These are phyloP conservation scores for Viola odorata DNA, from an alignment of 345 rosid species.

Conservation along the genomic window DNA sequence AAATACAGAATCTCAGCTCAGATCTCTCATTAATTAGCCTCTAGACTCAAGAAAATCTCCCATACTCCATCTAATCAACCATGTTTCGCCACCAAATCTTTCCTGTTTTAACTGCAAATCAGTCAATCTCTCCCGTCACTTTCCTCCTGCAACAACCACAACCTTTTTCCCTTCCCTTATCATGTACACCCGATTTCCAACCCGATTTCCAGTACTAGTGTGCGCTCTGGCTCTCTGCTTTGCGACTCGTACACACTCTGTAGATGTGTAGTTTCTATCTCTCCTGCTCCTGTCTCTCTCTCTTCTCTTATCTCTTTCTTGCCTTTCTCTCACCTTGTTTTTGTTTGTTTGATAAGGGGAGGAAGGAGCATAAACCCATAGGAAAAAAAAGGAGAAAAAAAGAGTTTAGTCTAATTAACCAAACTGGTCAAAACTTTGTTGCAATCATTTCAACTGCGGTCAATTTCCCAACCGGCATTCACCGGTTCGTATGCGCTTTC, in stretches of 20 bases:
- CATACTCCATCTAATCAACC: slow-evolving; percentile 8
- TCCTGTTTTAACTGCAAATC: background rate
- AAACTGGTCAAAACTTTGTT: slow-evolving; percentile 49
- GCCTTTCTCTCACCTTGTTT: slow-evolving; percentile 23
- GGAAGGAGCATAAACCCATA: background rate
- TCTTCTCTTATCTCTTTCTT: slow-evolving; percentile 19
- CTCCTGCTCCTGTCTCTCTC: slow-evolving; percentile 3
- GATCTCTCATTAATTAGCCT: slow-evolving; percentile 20
- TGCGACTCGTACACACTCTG: background rate
- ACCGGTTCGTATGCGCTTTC: slow-evolving; percentile 33
- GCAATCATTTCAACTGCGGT: slow-evolving; percentile 77
- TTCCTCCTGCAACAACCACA: slow-evolving; percentile 4
- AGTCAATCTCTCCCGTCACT: background rate
- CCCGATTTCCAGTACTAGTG: background rate
- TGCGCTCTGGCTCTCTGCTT: background rate
- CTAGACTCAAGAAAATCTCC: background rate
- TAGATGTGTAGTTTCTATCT: too few species aligned
- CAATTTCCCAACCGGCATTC: slow-evolving; percentile 61
- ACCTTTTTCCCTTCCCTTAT: slow-evolving; percentile 1
- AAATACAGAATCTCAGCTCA: slow-evolving; percentile 3
- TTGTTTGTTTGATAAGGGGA: slow-evolving; percentile 13
- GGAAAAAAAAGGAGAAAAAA: slow-evolving; percentile 16
- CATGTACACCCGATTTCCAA: slow-evolving; percentile 2
- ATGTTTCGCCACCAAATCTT: background rate
- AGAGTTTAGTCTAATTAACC: slow-evolving; percentile 34